These are phyloP conservation scores for Hyparrhenia diplandra DNA, from an alignment of 176 grass and related monocot genomes.

Conservation along the genomic window DNA sequence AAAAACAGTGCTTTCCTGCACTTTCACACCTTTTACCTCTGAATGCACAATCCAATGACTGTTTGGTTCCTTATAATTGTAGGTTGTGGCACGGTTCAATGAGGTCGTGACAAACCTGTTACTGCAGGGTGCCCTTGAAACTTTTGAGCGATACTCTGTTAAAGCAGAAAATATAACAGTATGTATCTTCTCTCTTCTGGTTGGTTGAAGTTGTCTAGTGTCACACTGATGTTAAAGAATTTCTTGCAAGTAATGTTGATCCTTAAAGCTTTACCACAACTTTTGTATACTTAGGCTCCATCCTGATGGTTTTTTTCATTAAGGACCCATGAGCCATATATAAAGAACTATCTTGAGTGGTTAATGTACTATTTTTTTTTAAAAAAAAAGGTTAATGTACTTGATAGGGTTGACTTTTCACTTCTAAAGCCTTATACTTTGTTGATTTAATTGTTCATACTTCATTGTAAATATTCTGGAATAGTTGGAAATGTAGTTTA, in stretches of 20 bases:
- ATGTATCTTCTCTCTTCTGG: conserved; percentile 1
- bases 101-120: conserved; percentile 82
- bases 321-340: not conserved
- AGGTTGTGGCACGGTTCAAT: conserved; percentile 96
- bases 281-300: not conserved
- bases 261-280: not conserved
- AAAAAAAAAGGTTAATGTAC: not conserved
- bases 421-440: not conserved
- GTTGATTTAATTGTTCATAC: not conserved
- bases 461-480: not conserved
- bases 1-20: not conserved
- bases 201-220: not conserved
- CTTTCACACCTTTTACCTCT: not conserved
- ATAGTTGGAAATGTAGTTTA: not conserved
- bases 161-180: conserved; percentile 85
- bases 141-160: conserved; percentile 73
- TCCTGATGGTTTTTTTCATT: not conserved
- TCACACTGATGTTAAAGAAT: not conserved
- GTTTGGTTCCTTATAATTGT: conserved; percentile 7
- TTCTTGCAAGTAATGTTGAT: not conserved
- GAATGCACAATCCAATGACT: not conserved
- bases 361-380: too few species aligned
- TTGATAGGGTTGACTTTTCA: not conserved
- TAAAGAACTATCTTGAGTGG: not conserved
- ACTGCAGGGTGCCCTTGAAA: conserved; percentile 77